These are phyloP conservation scores for Aspergillus fumigatiaffinis DNA, from an alignment of 2,329 filamentous ascomycete genomes.

Conservation along the genomic window DNA sequence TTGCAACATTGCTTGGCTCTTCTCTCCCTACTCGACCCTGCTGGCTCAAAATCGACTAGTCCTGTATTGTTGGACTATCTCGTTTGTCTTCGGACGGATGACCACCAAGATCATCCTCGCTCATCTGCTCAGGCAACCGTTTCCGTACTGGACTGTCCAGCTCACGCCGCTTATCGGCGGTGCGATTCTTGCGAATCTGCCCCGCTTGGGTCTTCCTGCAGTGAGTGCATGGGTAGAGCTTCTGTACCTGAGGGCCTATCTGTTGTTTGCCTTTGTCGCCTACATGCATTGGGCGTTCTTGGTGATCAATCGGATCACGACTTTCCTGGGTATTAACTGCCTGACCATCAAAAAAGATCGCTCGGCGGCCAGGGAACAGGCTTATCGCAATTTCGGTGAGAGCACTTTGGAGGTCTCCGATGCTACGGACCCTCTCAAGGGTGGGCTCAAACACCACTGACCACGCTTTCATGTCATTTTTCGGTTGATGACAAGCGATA, in stretches of 20 bases:
- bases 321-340: constrained; percentile 89
- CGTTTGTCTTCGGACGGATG: constrained; percentile 97
- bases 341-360: constrained; percentile 65
- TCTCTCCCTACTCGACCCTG: constrained; percentile 79
- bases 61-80: constrained; percentile 87
- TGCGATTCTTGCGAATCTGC: constrained; percentile 77
- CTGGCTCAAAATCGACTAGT: constrained; percentile 81
- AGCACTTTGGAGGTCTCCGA: constrained; percentile 7
- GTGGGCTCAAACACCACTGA: constrained; percentile 18
- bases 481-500: not conserved
- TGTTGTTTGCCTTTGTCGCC: constrained; percentile 75
- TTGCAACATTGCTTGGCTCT: constrained; percentile 77
- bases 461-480: not conserved
- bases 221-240: constrained; percentile 66
- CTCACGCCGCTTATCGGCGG: constrained; percentile 81
- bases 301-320: constrained; percentile 86
- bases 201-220: constrained; percentile 66
- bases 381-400: constrained; percentile 34
- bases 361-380: constrained; percentile 30
- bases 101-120: constrained; percentile 99
- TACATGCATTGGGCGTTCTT: constrained; percentile 93
- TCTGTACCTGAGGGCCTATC: constrained; percentile 78
- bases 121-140: constrained; percentile 87
- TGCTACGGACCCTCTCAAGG: constrained; percentile 3
- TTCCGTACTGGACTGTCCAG: constrained; percentile 95